phyloP scores from a whole-genome alignment of 495 filamentous ascomycete genomes.

The Penicillium verhagenii region DNA sequence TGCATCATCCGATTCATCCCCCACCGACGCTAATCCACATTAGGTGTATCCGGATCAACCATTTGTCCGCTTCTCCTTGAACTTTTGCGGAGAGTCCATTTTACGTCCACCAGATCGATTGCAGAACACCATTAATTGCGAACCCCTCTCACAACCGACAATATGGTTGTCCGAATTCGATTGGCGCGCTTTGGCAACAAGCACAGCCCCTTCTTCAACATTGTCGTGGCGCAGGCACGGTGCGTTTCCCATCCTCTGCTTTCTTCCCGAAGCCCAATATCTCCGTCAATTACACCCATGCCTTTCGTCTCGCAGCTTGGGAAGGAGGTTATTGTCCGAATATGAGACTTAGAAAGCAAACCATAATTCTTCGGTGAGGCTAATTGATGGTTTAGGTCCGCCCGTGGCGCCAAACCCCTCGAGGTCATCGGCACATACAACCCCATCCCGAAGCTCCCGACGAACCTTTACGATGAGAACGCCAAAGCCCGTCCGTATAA shows the following conservation, averaged over 20 bases:
- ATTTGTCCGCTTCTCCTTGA: slow-evolving; percentile 27
- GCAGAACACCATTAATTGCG: slow-evolving; percentile 3
- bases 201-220: slow-evolving; percentile 90
- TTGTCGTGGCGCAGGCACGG: slow-evolving; percentile 95
- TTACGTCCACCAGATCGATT: neutral
- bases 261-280: neutral
- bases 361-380: neutral
- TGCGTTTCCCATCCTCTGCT: slow-evolving; percentile 37
- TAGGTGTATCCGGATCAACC: slow-evolving; percentile 21
- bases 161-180: slow-evolving; percentile 91
- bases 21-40: slow-evolving; percentile 30
- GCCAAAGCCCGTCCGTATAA: slow-evolving; percentile 66
- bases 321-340: neutral
- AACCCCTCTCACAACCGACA: slow-evolving; percentile 18
- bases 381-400: slow-evolving; percentile 43
- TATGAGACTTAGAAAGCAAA: neutral
- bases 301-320: neutral
- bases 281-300: neutral
- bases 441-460: slow-evolving; percentile 70
- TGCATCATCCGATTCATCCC: slow-evolving; percentile 28
- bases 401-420: slow-evolving; percentile 79
- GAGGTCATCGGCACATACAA: slow-evolving; percentile 97
- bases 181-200: slow-evolving; percentile 90
- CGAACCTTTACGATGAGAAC: slow-evolving; percentile 61
- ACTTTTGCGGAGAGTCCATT: slow-evolving; percentile 29